Base-by-base conservation (phyloP, 768 basidiomycete species). In the Mycena rebaudengoi region DNA sequence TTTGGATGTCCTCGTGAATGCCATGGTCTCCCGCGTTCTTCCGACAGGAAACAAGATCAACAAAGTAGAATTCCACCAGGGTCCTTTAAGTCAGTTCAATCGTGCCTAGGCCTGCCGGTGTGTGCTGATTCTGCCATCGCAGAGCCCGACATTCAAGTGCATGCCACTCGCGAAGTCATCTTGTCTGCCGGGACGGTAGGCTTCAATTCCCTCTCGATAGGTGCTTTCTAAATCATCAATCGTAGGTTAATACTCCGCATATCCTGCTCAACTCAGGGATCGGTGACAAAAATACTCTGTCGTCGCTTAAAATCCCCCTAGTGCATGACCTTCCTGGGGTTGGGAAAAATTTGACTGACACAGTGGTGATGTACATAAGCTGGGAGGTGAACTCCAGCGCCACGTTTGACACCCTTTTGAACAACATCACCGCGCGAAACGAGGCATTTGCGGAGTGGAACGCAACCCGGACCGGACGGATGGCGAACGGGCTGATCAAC, bases 221-320 rank as follows among this genome's bases (percentile, higher is more conserved):
- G n/a, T n/a, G n/a, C n/a, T n/a, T n/a, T n/a, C n/a, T n/a, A n/a
- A n/a, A n/a, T n/a, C n/a, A n/a, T n/a, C n/a, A n/a, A n/a, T n/a
- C n/a, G n/a, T n/a, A n/a, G n/a, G n/a, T 80, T 30, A 69, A 70
- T 35, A 78, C 77, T 2, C 76, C 79, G 4, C 77, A 78, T 62
- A 59, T 80, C 18, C 64, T 80, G n/a, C 76, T 77, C 40, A 64
- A 77, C 14, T 78, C 73, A n/a, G 75, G 76, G 5, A 70, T 78
- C 21, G 76, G 75, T n/a, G 69, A 72, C 58, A 46, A 53, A 26
- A 45, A 64, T 14, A 41, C 73, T 7, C 44, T 77, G 30, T 23
- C 32, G 3, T 55, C 69, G 13, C 60, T 70, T 16, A 74, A 69
- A 6, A 75, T 79, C 41, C 59, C 71, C 10, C 68, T 71, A 25